Conservation (phyloP, 176 grass and related monocot genomes). For the Neostapfia colusana region DNA sequence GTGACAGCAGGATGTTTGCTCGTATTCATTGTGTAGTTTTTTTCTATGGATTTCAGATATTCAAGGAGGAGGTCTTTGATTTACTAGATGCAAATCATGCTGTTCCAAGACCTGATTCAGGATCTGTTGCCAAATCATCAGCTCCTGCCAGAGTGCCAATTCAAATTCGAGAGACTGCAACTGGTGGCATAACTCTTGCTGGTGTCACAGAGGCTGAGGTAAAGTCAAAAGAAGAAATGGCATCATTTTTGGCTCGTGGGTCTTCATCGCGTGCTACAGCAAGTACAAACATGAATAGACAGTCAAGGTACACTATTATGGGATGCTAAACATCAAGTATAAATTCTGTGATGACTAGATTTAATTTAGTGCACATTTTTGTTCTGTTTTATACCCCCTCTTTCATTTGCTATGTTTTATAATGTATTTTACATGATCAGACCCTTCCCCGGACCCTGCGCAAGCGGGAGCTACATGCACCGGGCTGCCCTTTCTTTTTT, state of each 20-base stretch:
- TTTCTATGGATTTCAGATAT: neutral
- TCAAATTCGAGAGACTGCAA: constrained; percentile 88
- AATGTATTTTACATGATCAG: neutral
- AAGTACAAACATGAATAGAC: constrained; percentile 68
- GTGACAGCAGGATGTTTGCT: neutral
- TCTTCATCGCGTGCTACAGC: constrained; percentile 81
- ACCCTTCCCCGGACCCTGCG: no score
- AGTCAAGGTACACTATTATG: constrained; percentile 43
- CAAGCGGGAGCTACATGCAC: no score
- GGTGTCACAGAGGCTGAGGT: constrained; percentile 89
- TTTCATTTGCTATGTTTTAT: neutral
- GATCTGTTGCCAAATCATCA: constrained; percentile 45
- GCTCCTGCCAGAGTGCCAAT: constrained; percentile 72
- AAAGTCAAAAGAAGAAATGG: constrained; percentile 95
- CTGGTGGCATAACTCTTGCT: constrained; percentile 81
- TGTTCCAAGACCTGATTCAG: constrained; percentile 1
- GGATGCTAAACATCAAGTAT: neutral
- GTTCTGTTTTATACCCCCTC: neutral
- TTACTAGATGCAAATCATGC: neutral
- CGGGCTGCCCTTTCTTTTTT: no score
- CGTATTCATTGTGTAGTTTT: neutral
- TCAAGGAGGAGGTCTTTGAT: neutral
- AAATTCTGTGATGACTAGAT: neutral
- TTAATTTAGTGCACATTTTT: neutral
- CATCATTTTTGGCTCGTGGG: constrained; percentile 62